These are phyloP conservation scores for Leishmania tarentolae DNA, from an alignment of 208 protist species.

Conservation along the genomic window DNA sequence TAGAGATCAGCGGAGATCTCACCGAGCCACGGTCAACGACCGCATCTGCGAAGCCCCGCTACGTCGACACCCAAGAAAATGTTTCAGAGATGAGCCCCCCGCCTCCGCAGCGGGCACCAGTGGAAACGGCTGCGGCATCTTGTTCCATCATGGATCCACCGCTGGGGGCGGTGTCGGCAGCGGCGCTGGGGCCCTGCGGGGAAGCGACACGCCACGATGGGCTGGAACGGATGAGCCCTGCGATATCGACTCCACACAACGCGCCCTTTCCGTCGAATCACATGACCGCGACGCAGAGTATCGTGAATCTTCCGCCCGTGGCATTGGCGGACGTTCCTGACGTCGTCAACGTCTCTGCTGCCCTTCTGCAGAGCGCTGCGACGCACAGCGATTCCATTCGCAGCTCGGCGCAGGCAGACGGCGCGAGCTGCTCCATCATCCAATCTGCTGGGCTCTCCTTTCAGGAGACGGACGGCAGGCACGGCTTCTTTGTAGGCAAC, in stretches of 20 bases:
- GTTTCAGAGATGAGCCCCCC: neutral
- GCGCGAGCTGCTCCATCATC: conserved; percentile 38
- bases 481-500: conserved; percentile 9
- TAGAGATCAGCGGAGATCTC: conserved; percentile 15
- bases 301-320: conserved; percentile 18
- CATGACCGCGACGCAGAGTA: conserved; percentile 11
- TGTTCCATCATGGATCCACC: neutral
- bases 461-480: conserved; percentile 11
- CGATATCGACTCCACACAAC: neutral
- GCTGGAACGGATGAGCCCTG: neutral
- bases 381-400: conserved; percentile 5
- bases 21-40: neutral
- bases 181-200: neutral
- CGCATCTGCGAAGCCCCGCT: neutral
- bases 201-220: neutral
- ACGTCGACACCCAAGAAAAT: neutral
- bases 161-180: neutral
- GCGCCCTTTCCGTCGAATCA: conserved; percentile 12
- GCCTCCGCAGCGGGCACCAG: neutral
- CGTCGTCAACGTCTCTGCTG: neutral
- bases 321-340: conserved; percentile 14
- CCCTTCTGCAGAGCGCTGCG: neutral
- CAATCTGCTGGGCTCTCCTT: conserved; percentile 46
- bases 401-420: conserved; percentile 12
- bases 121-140: neutral